phyloP scores from a whole-genome alignment of 2,329 filamentous ascomycete species.

The Corynespora cassiicola region DNA sequence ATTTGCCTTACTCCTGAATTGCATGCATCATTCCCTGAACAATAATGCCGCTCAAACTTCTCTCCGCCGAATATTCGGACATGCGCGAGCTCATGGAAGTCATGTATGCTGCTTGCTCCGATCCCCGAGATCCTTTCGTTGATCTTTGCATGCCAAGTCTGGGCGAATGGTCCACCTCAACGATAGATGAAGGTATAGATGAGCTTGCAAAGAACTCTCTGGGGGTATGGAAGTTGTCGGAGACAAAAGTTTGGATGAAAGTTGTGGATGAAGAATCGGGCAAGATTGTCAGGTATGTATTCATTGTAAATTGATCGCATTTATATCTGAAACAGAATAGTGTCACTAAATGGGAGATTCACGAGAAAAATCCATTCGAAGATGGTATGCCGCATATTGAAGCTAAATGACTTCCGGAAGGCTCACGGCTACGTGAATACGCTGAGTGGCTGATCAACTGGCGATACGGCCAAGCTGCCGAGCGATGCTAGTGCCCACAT shows the following conservation, averaged over 20 bases:
- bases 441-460: constrained; percentile 5
- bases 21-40: background rate
- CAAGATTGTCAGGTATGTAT: constrained; percentile 1
- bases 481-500: constrained; percentile 2
- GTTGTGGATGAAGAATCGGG: constrained; percentile 1
- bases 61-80: constrained; percentile 1
- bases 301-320: background rate
- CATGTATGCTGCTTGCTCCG: constrained; percentile 1
- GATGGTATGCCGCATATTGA: constrained; percentile 1
- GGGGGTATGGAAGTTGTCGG: background rate
- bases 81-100: constrained; percentile 2
- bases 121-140: constrained; percentile 4
- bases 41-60: constrained; percentile 4
- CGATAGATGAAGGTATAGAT: background rate
- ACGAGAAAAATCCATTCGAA: background rate
- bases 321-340: background rate
- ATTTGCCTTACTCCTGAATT: too few species aligned
- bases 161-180: background rate
- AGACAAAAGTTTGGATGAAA: constrained; percentile 2
- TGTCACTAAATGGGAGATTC: constrained; percentile 2
- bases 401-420: background rate
- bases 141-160: constrained; percentile 4
- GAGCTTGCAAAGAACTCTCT: constrained; percentile 4
- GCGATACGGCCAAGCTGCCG: background rate
- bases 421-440: constrained; percentile 2